These are phyloP conservation scores for Exophiala mesophila DNA, from an alignment of 2,329 filamentous ascomycete genomes.

Conservation along the genomic window DNA sequence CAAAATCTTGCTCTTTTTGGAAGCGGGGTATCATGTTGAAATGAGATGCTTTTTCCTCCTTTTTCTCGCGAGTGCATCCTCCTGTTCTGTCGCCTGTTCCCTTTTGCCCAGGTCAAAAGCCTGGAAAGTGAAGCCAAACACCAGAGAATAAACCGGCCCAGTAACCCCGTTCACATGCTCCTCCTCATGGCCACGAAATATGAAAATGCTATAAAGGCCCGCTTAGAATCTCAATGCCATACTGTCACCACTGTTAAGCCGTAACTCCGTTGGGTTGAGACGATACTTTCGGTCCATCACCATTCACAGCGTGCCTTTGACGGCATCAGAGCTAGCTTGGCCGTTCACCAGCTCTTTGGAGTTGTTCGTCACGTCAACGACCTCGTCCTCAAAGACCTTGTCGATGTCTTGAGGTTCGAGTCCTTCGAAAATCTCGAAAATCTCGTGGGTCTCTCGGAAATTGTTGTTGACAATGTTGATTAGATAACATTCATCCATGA, in stretches of 20 bases:
- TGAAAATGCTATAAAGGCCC: too few species aligned
- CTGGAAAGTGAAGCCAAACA: too few species aligned
- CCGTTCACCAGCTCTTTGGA: constrained; percentile 16
- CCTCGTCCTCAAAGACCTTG: constrained; percentile 29
- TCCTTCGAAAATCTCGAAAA: constrained; percentile 82
- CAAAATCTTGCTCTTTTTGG: constrained; percentile 7
- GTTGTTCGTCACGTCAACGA: constrained; percentile 11
- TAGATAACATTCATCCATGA: constrained; percentile 89
- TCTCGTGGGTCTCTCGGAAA: constrained; percentile 76
- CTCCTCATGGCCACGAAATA: too few species aligned
- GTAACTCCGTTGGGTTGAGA: constrained; percentile 12
- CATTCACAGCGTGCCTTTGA: constrained; percentile 12
- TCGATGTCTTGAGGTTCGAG: constrained; percentile 65
- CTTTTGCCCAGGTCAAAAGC: too few species aligned
- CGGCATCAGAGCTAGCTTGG: constrained; percentile 8
- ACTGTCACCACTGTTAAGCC: constrained; percentile 7
- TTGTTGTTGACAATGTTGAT: constrained; percentile 99
- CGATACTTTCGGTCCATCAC: constrained; percentile 14
- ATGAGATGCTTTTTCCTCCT: constrained; percentile 16
- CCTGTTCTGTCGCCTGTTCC: too few species aligned
- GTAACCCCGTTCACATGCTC: too few species aligned
- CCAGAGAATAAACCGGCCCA: too few species aligned
- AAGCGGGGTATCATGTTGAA: constrained; percentile 24
- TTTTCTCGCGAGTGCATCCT: constrained; percentile 1
- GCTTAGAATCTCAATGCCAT: not conserved